Conservation (phyloP, 1,139 yeast genomes). For the Candida frijolesensis region DNA sequence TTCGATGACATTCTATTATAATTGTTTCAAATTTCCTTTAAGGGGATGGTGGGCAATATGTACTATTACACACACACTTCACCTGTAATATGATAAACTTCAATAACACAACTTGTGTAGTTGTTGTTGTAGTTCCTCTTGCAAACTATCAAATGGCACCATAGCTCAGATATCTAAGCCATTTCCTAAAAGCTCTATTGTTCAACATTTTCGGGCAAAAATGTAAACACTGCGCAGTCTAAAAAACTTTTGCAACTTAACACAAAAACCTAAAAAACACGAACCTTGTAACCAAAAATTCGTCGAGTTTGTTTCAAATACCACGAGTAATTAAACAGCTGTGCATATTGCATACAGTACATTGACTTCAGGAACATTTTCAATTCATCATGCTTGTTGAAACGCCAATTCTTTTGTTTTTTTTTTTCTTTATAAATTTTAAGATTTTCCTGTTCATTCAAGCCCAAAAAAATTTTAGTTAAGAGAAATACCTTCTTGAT, state of each 20-base stretch:
- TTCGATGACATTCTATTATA: slow-evolving; percentile 1
- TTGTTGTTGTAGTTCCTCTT: no score
- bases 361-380: neutral
- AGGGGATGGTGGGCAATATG: neutral
- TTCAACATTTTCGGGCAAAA: neutral
- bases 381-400: neutral
- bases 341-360: neutral
- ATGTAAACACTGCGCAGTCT: neutral
- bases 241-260: neutral
- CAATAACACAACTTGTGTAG: no score
- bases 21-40: neutral
- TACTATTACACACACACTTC: neutral
- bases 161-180: no score
- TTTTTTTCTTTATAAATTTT: neutral
- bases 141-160: no score
- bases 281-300: neutral
- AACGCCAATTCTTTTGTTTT: slow-evolving; percentile 4
- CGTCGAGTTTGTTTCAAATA: no score
- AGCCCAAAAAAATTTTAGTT: neutral
- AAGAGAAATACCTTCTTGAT: slow-evolving; percentile 2
- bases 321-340: neutral
- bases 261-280: neutral
- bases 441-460: neutral
- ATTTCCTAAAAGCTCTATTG: neutral
- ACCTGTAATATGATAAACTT: no score